Conservation (phyloP, 306 rosid species). For the Medicago lupulina region DNA sequence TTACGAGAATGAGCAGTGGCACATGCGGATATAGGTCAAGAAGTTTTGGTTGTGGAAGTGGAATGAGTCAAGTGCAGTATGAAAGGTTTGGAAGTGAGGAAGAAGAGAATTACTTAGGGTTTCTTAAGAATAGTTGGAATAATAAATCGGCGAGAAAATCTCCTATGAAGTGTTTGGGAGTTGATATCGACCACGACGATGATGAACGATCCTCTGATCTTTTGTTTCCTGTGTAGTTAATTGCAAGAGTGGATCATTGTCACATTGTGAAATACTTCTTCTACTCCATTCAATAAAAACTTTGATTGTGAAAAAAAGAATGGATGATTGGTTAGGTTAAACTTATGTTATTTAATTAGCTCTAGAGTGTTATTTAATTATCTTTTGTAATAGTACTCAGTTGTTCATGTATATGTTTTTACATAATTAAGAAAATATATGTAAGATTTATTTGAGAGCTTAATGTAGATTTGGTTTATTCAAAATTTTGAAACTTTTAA, state of each 20-base stretch:
- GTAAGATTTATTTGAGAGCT: no score
- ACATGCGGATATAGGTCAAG: constrained; percentile 59
- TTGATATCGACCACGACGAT: neutral
- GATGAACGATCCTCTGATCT: constrained; percentile 29
- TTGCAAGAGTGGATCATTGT: neutral
- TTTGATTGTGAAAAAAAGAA: neutral
- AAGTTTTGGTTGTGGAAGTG: constrained; percentile 46
- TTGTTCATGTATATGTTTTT: no score
- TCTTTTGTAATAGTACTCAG: neutral
- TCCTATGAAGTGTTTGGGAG: neutral
- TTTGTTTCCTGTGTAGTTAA: neutral
- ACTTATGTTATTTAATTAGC: neutral
- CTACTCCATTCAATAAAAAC: neutral
- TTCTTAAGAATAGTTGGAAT: constrained; percentile 18
- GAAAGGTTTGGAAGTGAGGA: constrained; percentile 44
- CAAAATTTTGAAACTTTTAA: no score
- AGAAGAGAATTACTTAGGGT: constrained; percentile 41
- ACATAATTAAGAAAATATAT: no score
- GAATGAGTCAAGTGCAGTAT: constrained; percentile 20
- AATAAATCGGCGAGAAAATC: constrained; percentile 26
- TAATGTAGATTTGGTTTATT: no score
- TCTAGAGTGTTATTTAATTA: neutral
- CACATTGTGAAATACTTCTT: neutral
- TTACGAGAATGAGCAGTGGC: constrained; percentile 62
- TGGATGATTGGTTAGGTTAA: neutral